Conservation (phyloP, 1,139 yeast species). For the Candida glucosophila region DNA sequence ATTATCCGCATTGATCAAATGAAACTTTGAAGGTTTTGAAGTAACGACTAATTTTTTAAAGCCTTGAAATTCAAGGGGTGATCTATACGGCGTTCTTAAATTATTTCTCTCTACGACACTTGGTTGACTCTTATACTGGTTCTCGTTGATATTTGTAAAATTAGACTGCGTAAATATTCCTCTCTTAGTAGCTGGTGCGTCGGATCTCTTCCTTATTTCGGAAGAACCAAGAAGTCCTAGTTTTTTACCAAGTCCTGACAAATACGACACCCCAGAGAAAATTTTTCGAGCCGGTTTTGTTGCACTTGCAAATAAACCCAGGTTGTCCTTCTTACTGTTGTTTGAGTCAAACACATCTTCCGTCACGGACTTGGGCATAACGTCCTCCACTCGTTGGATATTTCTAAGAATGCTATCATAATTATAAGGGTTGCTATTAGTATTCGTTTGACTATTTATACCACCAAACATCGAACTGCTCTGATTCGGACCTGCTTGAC, state of each 20-base stretch:
- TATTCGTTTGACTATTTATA: background rate
- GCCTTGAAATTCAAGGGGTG: conserved; percentile 10
- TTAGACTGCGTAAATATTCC: conserved; percentile 19
- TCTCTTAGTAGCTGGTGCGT: conserved; percentile 11
- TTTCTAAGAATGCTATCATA: conserved; percentile 14
- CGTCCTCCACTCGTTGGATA: conserved; percentile 5
- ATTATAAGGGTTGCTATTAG: conserved; percentile 15
- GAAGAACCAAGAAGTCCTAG: conserved; percentile 24
- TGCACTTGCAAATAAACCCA: conserved; percentile 6
- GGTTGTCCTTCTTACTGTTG: conserved; percentile 6
- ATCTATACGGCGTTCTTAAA: conserved; percentile 8
- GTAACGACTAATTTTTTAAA: conserved; percentile 32
- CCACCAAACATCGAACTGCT: background rate
- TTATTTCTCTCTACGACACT: conserved; percentile 8
- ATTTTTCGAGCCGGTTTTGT: conserved; percentile 2
- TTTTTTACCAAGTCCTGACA: conserved; percentile 29
- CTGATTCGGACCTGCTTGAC: background rate
- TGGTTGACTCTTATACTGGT: conserved; percentile 5
- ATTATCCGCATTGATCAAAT: conserved; percentile 35
- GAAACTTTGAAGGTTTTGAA: conserved; percentile 35
- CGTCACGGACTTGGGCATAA: conserved; percentile 34
- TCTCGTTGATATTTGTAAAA: conserved; percentile 10
- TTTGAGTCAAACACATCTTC: conserved; percentile 16
- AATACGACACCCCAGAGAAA: conserved; percentile 16
- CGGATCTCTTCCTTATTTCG: conserved; percentile 26